These are phyloP conservation scores for Wickerhamomyces sp. DNA, from an alignment of 1,139 yeast genomes.

Conservation along the genomic window DNA sequence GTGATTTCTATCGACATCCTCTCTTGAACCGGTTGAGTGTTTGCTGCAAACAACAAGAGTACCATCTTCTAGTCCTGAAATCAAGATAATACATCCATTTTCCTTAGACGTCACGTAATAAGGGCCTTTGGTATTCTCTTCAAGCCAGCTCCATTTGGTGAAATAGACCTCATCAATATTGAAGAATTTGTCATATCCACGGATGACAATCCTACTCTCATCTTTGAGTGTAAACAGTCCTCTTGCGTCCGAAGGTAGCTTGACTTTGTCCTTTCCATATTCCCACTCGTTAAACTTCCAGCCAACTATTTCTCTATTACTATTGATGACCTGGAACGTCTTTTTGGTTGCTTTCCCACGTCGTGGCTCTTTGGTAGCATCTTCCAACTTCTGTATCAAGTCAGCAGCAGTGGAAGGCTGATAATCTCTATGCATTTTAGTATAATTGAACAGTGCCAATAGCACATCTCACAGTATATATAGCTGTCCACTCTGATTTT, in stretches of 20 bases:
- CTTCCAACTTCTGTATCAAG: slow-evolving; percentile 26
- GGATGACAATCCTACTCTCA: slow-evolving; percentile 46
- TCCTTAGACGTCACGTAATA: slow-evolving; percentile 80
- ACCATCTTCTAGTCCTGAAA: slow-evolving; percentile 74
- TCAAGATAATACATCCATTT: slow-evolving; percentile 87
- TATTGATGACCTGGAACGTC: slow-evolving; percentile 27
- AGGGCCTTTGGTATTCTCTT: slow-evolving; percentile 59
- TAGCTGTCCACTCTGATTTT: too few relatives aligned
- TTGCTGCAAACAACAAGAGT: slow-evolving; percentile 80
- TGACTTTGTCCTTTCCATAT: slow-evolving; percentile 51
- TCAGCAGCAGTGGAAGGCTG: slow-evolving; percentile 13
- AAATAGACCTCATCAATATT: slow-evolving; percentile 60
- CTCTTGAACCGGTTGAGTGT: slow-evolving; percentile 74
- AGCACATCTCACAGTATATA: too few relatives aligned
- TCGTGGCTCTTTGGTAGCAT: slow-evolving; percentile 22
- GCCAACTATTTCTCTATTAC: slow-evolving; percentile 30
- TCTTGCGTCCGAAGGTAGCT: slow-evolving; percentile 71
- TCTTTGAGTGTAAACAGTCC: slow-evolving; percentile 68
- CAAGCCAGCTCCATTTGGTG: slow-evolving; percentile 48
- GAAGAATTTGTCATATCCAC: slow-evolving; percentile 96
- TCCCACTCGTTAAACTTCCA: slow-evolving; percentile 95
- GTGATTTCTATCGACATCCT: slow-evolving; percentile 56
- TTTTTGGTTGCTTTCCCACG: slow-evolving; percentile 35
- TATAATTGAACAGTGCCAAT: not conserved
- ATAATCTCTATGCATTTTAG: slow-evolving; percentile 8